Evolutionary conservation across 2,329 filamentous ascomycete species (phyloP), one percentile per base, ranked within the genome.

Genomic region (Pseudogymnoascus sp.): DNA sequence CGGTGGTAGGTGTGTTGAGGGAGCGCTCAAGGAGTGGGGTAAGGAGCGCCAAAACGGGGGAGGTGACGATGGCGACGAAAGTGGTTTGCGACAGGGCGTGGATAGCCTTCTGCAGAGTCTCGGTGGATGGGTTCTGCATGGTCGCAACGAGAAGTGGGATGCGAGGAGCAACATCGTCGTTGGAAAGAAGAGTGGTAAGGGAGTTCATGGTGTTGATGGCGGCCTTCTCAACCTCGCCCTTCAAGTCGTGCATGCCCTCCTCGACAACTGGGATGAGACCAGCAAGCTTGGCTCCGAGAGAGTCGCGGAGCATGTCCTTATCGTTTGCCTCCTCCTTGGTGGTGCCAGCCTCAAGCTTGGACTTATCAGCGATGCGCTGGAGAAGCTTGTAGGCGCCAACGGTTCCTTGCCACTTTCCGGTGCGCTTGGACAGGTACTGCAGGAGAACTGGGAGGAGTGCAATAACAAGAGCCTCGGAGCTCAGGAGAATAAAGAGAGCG

Each of bases 331-430:
- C 87, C 72, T 97, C 92, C 75, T 89, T 88, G 71, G 85, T 90
- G 67, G 75, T 77, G 64, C 90, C 92, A 65, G 90, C 84, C 62
- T 88, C 87, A 74, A 95, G 86, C 81, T 95, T 89, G 41, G 93
- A 90, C 80, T 95, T 96, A 73, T 96, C 90, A 58, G 94, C 94
- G 88, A 97, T 96, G 76, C 87, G 91, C 73, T 94, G 92, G 63
- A 99, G 79, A 66, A 97, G 76, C 74, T 89, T 86, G 72, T 89
- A 88, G 51, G 91, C 94, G 64, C 89, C 92, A 61, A 97, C 90
- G 13, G 90, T 91, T 64, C 94, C 94, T 78, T 99, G 94, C 94
- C 94, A 99, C 78, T 99, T 99, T 67, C 91, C 92, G 13, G 91
- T 89, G 71, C 85, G 86, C 77, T 91, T 95, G 72, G 81, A 80